Base-by-base conservation (phyloP, 2,329 filamentous ascomycete genomes). In the Fusarium begoniae region DNA sequence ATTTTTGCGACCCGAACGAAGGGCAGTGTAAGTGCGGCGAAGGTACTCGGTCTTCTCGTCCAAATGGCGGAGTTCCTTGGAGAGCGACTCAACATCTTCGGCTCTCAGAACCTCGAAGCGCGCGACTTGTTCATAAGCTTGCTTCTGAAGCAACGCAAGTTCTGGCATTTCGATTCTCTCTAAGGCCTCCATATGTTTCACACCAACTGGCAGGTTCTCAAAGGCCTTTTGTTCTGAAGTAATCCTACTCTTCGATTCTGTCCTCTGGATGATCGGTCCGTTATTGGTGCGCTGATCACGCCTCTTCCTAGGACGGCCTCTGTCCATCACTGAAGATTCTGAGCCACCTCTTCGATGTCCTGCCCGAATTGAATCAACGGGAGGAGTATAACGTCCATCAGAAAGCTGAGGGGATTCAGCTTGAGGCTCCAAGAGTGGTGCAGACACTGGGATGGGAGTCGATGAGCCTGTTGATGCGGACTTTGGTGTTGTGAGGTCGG, bases 11-110 rank as follows among this genome's bases (percentile, higher is more conserved):
- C 92, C 93, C n/a, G 90, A 88, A 20, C 93, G 89, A 22, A 96
- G 87, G 10, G 92, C 93, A 59, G 89, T 91, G 82, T 94, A 93
- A 0, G 93, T 95, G 70, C 90, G 92, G 53, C 93, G 90, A 55
- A 95, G 89, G 78, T 95, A 95, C 74, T 94, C 92, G 63, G 91
- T 93, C 63, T 93, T 90, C 79, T 94, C 92, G 77, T 95, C 93
- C n/a, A 95, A 86, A 66, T 88, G 90, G 56, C 91, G 90, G 61
- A 95, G 90, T 83, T 95, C 93, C 89, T 88, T 89, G 22, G 92
- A 93, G 10, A 94, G 85, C 24, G 84, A 83, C 57, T 92, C 90
- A 20, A 93, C 91, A 72, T 93, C 90, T 32, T 88, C 87, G 58
- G 86, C 85, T 53, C 83, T 84, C 28, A 93, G 84, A n/a, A 93